Evolutionary conservation across 2,329 filamentous ascomycete species (phyloP).

Genomic region (Zasmidium angulare): DNA sequence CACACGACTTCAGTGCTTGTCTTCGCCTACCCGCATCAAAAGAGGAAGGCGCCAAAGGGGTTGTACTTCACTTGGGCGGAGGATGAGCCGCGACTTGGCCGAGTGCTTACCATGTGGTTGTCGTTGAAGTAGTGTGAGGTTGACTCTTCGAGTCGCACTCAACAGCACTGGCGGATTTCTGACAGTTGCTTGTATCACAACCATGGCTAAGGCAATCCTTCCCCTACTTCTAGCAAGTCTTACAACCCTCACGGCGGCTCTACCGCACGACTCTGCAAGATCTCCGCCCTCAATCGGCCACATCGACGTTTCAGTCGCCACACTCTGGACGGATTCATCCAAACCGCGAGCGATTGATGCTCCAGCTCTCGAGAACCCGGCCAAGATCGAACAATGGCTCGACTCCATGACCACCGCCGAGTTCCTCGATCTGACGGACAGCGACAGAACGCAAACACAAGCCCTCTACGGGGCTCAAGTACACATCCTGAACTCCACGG

Average conservation of each 20-base stretch:
- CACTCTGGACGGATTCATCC: not conserved
- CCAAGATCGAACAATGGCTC: not conserved
- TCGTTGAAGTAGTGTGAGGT: not conserved
- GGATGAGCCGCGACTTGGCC: not conserved
- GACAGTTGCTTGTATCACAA: not conserved
- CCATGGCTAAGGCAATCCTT: not conserved
- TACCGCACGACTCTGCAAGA: not conserved
- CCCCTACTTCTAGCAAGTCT: not conserved
- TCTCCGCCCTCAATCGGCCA: not conserved
- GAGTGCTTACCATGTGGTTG: not conserved
- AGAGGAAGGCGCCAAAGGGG: not conserved
- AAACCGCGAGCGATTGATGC: not conserved
- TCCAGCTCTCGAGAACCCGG: not conserved
- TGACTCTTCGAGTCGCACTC: not conserved
- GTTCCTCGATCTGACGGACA: not conserved
- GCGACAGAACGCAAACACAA: not conserved
- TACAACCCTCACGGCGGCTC: not conserved
- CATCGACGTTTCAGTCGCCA: not conserved
- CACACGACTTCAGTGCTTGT: not conserved
- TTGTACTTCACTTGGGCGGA: not conserved
- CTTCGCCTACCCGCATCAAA: not conserved
- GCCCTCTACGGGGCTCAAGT: not conserved
- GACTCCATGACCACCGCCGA: not conserved
- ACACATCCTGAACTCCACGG: not conserved
- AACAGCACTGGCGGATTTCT: no score